A percentile compares a stretch with the other conserved stretches of the same genome.
These are phyloP conservation scores for Pyrenophora seminiperda DNA, from an alignment of 2,329 filamentous ascomycete species.

Conservation along the genomic window DNA sequence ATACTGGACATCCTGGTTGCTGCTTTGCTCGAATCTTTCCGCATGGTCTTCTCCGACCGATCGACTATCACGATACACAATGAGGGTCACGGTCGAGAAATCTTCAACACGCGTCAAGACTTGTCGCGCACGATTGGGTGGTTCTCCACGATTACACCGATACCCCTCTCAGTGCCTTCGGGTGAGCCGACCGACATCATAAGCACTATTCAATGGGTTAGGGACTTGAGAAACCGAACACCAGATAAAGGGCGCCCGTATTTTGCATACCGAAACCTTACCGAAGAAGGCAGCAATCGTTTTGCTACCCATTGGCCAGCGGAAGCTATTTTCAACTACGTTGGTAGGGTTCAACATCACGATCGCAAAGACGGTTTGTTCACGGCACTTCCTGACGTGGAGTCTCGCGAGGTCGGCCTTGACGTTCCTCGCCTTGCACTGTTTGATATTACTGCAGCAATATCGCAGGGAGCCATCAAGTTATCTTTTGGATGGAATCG, in stretches of 20 bases:
- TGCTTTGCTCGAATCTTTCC: constrained; percentile 51
- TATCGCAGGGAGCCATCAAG: constrained; percentile 38
- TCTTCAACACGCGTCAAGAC: constrained; percentile 54
- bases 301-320: constrained; percentile 43
- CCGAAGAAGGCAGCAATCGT: constrained; percentile 30
- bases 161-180: constrained; percentile 30
- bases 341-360: constrained; percentile 38
- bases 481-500: constrained; percentile 42
- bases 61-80: constrained; percentile 52
- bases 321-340: constrained; percentile 43
- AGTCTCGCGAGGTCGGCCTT: constrained; percentile 32
- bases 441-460: constrained; percentile 40
- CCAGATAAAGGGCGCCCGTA: constrained; percentile 43
- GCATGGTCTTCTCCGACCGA: constrained; percentile 50
- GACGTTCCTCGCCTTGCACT: constrained; percentile 38
- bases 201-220: constrained; percentile 42
- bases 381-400: constrained; percentile 26
- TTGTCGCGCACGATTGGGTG: constrained; percentile 58
- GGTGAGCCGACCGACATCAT: constrained; percentile 38
- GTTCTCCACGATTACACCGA: constrained; percentile 53
- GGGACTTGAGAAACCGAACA: constrained; percentile 37
- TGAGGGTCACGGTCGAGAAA: constrained; percentile 56
- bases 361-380: constrained; percentile 39
- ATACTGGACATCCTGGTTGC: constrained; percentile 46
- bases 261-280: constrained; percentile 36